phyloP scores from a whole-genome alignment of 257 asterid genomes.

The Nemophila menziesii region DNA sequence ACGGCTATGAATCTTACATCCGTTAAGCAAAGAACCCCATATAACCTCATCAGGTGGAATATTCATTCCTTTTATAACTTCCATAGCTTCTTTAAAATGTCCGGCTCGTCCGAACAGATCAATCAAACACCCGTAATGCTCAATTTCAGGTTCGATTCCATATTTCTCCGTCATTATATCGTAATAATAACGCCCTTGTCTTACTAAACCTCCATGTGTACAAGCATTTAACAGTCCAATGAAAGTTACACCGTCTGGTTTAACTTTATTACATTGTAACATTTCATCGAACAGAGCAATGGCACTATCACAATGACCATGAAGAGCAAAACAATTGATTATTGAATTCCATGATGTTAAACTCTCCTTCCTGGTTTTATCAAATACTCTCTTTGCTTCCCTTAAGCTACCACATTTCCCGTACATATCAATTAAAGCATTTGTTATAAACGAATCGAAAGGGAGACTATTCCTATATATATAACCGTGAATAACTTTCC shows the following conservation, averaged over 20 bases:
- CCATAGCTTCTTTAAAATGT: constrained; percentile 53
- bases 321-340: constrained; percentile 65
- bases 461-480: constrained; percentile 26
- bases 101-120: constrained; percentile 73
- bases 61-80: constrained; percentile 45
- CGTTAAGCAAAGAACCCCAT: constrained; percentile 77
- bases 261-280: constrained; percentile 25
- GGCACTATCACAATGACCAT: constrained; percentile 42
- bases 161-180: constrained; percentile 39
- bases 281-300: constrained; percentile 38
- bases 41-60: constrained; percentile 52
- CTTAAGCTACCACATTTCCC: constrained; percentile 71
- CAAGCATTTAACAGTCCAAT: constrained; percentile 66
- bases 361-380: constrained; percentile 22
- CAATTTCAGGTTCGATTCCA: constrained; percentile 49
- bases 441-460: constrained; percentile 28
- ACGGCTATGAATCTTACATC: constrained; percentile 54
- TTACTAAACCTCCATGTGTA: constrained; percentile 59
- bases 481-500: constrained; percentile 63
- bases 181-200: constrained; percentile 41
- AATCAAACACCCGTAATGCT: constrained; percentile 69
- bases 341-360: constrained; percentile 62
- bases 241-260: constrained; percentile 68
- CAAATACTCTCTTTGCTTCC: constrained; percentile 44
- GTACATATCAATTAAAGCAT: constrained; percentile 70